Evolutionary conservation across 2,329 filamentous ascomycete genomes (phyloP).

Genomic region (Cyphellophora attinorum): DNA sequence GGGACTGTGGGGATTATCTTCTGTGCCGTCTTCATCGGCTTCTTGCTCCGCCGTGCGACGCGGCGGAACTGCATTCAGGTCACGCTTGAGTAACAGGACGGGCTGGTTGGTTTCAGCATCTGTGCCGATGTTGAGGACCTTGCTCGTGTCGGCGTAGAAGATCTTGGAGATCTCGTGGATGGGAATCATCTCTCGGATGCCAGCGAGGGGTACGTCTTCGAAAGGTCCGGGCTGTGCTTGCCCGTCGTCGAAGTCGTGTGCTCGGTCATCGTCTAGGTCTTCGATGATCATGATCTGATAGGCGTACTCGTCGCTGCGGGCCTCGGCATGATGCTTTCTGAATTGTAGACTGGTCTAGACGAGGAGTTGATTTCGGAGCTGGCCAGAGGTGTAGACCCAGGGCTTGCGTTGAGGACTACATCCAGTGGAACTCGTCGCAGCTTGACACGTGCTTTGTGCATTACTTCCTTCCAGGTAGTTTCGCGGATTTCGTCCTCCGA

Average conservation of each 20-base stretch:
- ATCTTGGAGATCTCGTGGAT: conserved; percentile 76
- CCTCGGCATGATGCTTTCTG: conserved; percentile 27
- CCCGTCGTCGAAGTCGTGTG: conserved; percentile 56
- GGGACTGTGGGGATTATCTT: conserved; percentile 4
- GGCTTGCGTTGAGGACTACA: conserved; percentile 26
- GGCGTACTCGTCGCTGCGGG: conserved; percentile 54
- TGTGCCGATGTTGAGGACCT: conserved; percentile 72
- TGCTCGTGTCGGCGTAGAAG: conserved; percentile 85
- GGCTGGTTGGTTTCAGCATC: conserved; percentile 63
- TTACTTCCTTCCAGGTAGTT: conserved; percentile 88
- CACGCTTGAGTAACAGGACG: conserved; percentile 64
- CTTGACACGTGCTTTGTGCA: conserved; percentile 83
- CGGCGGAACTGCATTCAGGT: conserved; percentile 54
- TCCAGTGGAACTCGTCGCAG: conserved; percentile 61
- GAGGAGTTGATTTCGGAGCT: conserved; percentile 17
- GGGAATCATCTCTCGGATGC: conserved; percentile 57
- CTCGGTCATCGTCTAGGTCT: conserved; percentile 63
- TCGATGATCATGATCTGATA: conserved; percentile 79
- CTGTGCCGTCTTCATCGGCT: conserved; percentile 6
- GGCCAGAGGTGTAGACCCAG: conserved; percentile 24
- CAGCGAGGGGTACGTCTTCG: conserved; percentile 52
- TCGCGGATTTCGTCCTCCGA: conserved; percentile 50
- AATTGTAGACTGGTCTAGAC: conserved; percentile 1
- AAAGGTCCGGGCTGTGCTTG: conserved; percentile 48
- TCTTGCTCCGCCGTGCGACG: conserved; percentile 31